Base-by-base conservation (phyloP, 371 early-diverging fungal genomes). In the Batkoa obscura region DNA sequence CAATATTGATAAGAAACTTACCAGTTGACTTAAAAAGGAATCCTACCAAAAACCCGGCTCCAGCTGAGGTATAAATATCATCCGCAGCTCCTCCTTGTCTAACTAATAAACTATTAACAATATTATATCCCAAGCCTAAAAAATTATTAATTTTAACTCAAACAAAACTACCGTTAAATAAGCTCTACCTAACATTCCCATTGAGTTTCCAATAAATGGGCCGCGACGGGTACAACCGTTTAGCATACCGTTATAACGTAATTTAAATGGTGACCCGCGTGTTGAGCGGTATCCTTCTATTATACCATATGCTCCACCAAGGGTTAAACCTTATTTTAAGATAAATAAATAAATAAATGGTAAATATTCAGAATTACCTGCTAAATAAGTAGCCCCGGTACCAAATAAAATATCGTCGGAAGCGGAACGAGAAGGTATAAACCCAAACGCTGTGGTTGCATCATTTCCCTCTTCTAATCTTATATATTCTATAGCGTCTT, bases 361-460 rank as follows among this genome's bases (percentile, higher is more conserved):
- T 23, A 23, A 23, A 10, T 39, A 23, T 31, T 31, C 3, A n/a
- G 50, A 36, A 59, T 50, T 67, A 68, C 87, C 89, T 23, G 78
- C 67, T 58, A 88, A 67, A 62, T 88, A 88, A 49, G 79, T 74
- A 2, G 85, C 76, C 9, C 89, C 89, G 2, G 87, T 83, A 46
- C 89, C 89, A 68, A 88, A 88, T 70, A 87, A 85, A 38, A 88
- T 70, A 70, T 87, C 88, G 55, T 88, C 89, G 37, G 81, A 72
- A 77, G 81, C 80, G 32, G 84, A 77, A 59, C 89, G 75, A 58
- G 81, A 80, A 43, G 88, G 88, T 46, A 87, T 59, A 55, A 78
- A 63, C 34, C 78, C 78, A 43, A 55, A 55, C 48, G 60, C 58
- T 32, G 62, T 45, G 43, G 59, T 55, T 23, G 63, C 56, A 34